Evolutionary conservation across 805 yeast species (phyloP).

Genomic region (Dipodascopsis tothii): DNA sequence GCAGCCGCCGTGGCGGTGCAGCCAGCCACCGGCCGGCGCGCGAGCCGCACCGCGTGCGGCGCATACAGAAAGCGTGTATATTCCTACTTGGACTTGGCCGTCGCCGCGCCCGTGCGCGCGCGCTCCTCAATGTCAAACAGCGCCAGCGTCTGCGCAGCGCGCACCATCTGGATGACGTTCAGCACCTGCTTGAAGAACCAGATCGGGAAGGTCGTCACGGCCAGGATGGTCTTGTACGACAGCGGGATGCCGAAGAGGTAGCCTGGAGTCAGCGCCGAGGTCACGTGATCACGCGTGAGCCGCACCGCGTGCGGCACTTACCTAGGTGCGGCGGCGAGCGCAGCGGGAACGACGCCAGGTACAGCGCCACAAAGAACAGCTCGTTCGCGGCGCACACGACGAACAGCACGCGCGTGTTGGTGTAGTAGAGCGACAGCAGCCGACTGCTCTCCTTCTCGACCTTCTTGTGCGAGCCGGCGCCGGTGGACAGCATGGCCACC

Average conservation of each 20-base stretch:
- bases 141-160: slow-evolving; percentile 79
- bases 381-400: slow-evolving; percentile 90
- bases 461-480: slow-evolving; percentile 75
- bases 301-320: slow-evolving; percentile 1
- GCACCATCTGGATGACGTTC: slow-evolving; percentile 77
- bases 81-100: no score
- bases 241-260: slow-evolving; percentile 33
- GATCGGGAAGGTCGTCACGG: slow-evolving; percentile 64
- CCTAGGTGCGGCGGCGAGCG: slow-evolving; percentile 35
- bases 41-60: no score
- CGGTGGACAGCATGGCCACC: slow-evolving; percentile 83
- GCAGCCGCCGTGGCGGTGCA: no score
- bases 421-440: slow-evolving; percentile 77
- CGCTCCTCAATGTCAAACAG: slow-evolving; percentile 59
- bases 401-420: slow-evolving; percentile 71
- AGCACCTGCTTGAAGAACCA: slow-evolving; percentile 87
- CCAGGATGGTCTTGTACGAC: slow-evolving; percentile 55
- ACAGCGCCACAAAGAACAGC: slow-evolving; percentile 81
- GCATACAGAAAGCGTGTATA: no score
- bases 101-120: slow-evolving; percentile 23
- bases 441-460: slow-evolving; percentile 63
- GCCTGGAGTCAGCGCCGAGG: slow-evolving; percentile 30
- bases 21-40: no score
- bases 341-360: slow-evolving; percentile 60
- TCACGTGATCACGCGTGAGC: no score